Evolutionary conservation across 2,329 filamentous ascomycete species (phyloP).

Genomic region (Leptodontidium sp.): DNA sequence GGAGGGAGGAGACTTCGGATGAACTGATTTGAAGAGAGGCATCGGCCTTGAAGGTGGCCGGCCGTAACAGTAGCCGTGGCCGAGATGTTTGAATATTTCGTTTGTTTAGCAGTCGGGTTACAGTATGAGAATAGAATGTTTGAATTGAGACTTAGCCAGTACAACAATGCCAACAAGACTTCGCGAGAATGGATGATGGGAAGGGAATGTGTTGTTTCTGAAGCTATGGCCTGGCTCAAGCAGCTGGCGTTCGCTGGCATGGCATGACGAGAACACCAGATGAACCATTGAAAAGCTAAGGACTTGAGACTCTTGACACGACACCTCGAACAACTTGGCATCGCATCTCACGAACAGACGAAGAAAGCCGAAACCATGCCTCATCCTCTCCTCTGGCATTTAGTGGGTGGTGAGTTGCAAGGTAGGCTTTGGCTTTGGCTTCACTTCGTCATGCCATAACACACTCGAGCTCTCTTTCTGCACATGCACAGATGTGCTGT

Average conservation of each 20-base stretch:
- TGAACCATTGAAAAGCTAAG: conserved; percentile 6
- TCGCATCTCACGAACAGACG: too few relatives aligned
- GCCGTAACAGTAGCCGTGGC: neutral
- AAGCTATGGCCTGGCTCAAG: neutral
- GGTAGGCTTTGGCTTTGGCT: neutral
- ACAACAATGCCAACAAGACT: neutral
- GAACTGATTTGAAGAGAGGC: conserved; percentile 13
- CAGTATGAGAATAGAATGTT: conserved; percentile 14
- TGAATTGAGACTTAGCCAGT: neutral
- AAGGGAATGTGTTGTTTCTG: neutral
- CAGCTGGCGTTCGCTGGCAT: neutral
- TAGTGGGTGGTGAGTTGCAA: conserved; percentile 1
- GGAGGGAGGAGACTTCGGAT: conserved; percentile 4
- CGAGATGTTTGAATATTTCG: neutral
- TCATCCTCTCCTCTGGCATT: neutral
- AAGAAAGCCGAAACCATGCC: too few relatives aligned
- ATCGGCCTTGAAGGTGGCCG: neutral
- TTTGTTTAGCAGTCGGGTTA: neutral
- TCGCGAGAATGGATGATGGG: neutral
- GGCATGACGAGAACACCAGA: neutral
- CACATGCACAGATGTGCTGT: neutral
- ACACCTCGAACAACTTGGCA: conserved; percentile 15
- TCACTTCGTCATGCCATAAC: neutral
- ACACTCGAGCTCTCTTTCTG: neutral
- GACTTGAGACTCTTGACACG: conserved; percentile 10